A percentile compares a stretch with the other conserved stretches of the same genome.
phyloP scores from a whole-genome alignment of 2,329 filamentous ascomycete species.

The Triangularia setosa region DNA sequence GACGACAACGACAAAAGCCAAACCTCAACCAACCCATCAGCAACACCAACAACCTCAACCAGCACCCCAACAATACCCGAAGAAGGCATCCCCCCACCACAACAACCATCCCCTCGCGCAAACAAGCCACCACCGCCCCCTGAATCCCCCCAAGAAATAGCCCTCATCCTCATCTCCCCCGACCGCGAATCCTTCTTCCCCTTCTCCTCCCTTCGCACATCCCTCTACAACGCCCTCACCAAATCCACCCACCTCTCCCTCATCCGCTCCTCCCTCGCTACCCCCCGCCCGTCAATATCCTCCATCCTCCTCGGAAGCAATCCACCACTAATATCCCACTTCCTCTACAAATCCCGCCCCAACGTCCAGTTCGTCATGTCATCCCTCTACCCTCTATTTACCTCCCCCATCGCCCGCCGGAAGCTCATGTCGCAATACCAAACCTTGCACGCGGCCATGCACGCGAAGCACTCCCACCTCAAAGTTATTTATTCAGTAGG shows the following conservation, averaged over 20 bases:
- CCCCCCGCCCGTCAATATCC: constrained; percentile 66
- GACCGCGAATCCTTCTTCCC: constrained; percentile 93
- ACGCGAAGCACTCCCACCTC: constrained; percentile 76
- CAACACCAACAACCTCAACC: background rate
- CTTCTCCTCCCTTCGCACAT: constrained; percentile 68
- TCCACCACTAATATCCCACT: constrained; percentile 70
- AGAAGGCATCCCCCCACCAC: background rate
- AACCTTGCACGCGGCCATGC: constrained; percentile 77
- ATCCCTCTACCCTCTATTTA: constrained; percentile 67
- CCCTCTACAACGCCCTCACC: constrained; percentile 63
- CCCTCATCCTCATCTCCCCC: constrained; percentile 85
- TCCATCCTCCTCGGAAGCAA: constrained; percentile 89
- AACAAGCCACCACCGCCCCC: constrained; percentile 35
- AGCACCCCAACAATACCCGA: constrained; percentile 2
- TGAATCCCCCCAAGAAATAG: constrained; percentile 68
- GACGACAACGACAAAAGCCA: constrained; percentile 40
- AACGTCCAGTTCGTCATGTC: constrained; percentile 98
- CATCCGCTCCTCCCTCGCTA: constrained; percentile 66
- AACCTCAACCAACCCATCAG: background rate
- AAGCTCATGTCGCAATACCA: constrained; percentile 82
- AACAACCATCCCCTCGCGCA: constrained; percentile 27
- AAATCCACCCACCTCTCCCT: constrained; percentile 71
- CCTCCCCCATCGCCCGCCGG: constrained; percentile 52
- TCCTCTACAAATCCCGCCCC: constrained; percentile 88
- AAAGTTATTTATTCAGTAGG: constrained; percentile 80